These are phyloP conservation scores for Pachysandra terminalis DNA, from an alignment of 164 flowering plant species.

Conservation along the genomic window DNA sequence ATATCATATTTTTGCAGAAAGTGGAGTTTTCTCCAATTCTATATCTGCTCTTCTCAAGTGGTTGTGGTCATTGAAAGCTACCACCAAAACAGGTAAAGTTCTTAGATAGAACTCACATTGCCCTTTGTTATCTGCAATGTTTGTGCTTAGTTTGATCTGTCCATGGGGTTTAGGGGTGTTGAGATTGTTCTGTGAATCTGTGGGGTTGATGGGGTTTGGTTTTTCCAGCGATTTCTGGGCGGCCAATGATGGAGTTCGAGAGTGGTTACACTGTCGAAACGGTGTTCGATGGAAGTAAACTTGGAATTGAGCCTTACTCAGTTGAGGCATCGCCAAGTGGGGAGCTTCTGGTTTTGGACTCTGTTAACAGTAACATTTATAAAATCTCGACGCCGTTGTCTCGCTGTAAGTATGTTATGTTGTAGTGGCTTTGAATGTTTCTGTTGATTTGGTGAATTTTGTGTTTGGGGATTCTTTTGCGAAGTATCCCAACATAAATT, in stretches of 20 bases:
- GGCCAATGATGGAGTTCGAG: no score
- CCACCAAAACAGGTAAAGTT: constrained; percentile 34
- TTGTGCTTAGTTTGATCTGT: not conserved
- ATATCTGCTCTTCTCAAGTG: constrained; percentile 51
- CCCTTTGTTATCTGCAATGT: no score
- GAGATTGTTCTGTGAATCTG: not conserved
- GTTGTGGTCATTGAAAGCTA: constrained; percentile 53
- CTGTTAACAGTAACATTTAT: constrained; percentile 58
- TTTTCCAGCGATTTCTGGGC: constrained; percentile 52
- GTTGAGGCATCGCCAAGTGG: constrained; percentile 43
- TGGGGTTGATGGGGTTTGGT: constrained; percentile 11
- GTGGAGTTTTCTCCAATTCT: constrained; percentile 54
- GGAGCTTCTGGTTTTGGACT: constrained; percentile 54
- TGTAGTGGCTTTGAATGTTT: not conserved
- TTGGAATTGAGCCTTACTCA: constrained; percentile 66
- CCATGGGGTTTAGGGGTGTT: no score
- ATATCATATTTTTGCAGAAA: constrained; percentile 31
- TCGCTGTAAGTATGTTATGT: constrained; percentile 33
- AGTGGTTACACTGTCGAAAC: no score
- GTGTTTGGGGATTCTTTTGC: no score
- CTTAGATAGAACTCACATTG: constrained; percentile 8
- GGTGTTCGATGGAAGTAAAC: constrained; percentile 65
- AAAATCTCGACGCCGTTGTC: constrained; percentile 55
- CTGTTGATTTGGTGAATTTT: no score
- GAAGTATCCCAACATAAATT: no score